Evolutionary conservation across 345 rosid species (phyloP), one percentile per base, ranked within the genome.

Genomic region (Hibiscus trionum): DNA sequence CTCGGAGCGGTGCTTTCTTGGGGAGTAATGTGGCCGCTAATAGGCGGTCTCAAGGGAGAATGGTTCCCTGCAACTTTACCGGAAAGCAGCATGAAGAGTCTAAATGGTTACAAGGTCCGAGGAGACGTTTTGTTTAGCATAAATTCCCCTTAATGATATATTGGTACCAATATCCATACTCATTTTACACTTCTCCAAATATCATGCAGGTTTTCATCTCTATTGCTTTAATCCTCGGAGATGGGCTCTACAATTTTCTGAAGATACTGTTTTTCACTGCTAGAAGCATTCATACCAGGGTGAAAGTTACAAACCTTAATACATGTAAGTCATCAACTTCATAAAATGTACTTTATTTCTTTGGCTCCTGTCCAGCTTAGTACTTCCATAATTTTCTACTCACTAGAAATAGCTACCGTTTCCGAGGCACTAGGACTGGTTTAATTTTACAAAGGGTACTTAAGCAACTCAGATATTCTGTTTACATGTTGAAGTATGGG

Each of bases 1-100:
- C 73, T 92, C 7, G 99, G 99, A 7, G 97, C 96, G 0, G 77
- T 95, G 11, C 88, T 92, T 52, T 95, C 99, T 0, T 92, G 97
- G 97, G 97, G 93, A 74, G 72, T 95, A 11, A 95, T 89, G 97
- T 95, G 99, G 99, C 97, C 99, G 8, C 78, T 92, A 7, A 90
- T 95, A 21, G 75, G 78, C 0, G 76, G 73, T 58, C 93, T 80
- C 68, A 80, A 85, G 82, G 97, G 99, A 4, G 79, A 87, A 26
- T 95, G 99, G 97, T 95, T 79, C 61, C 83, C 90, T 29, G 80
- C 78, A 35, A 68, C 81, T 29, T 58, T 84, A 70, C 75, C 87
- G 12, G 75, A 86, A 82, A 85, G 86, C 80, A 91, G 97, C 76
- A 91, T 93, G 96, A 85, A 86, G 86, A 86, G 98, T 73, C 84